Evolutionary conservation across 495 filamentous ascomycete genomes (phyloP).

Genomic region (Tuber magnatum): DNA sequence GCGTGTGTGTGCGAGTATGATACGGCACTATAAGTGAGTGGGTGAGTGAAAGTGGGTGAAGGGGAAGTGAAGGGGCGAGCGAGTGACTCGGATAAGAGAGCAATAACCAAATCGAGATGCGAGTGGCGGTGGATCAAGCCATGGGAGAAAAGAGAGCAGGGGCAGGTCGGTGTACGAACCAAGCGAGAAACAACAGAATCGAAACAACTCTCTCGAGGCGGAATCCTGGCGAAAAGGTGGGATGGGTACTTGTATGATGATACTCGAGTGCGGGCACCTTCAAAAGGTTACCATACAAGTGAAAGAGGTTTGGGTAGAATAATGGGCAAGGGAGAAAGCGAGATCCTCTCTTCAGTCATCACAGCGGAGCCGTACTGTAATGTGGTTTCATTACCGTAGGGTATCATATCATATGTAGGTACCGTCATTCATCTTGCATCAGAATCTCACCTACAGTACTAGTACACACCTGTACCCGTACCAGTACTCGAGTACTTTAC

Average conservation of each 20-base stretch:
- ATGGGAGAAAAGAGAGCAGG: constrained; percentile 15
- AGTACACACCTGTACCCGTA: no score
- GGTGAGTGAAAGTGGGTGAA: constrained; percentile 4
- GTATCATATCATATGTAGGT: neutral
- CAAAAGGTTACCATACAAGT: neutral
- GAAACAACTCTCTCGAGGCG: neutral
- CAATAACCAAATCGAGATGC: constrained; percentile 17
- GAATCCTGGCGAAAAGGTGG: neutral
- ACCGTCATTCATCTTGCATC: neutral
- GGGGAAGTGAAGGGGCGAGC: neutral
- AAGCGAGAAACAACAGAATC: constrained; percentile 26
- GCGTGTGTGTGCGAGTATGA: no score
- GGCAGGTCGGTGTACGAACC: constrained; percentile 21
- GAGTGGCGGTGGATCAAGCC: constrained; percentile 32
- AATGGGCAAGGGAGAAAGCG: neutral
- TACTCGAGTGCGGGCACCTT: neutral
- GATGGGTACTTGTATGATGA: neutral
- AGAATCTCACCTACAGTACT: neutral
- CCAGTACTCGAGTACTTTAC: no score
- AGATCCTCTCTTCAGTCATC: neutral
- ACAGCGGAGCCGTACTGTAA: neutral
- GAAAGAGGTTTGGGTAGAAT: neutral
- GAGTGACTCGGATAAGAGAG: constrained; percentile 10
- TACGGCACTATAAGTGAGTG: neutral
- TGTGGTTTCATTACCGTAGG: neutral